phyloP scores from a whole-genome alignment of 257 asterid species.

The Solanum ahanhuiri region DNA sequence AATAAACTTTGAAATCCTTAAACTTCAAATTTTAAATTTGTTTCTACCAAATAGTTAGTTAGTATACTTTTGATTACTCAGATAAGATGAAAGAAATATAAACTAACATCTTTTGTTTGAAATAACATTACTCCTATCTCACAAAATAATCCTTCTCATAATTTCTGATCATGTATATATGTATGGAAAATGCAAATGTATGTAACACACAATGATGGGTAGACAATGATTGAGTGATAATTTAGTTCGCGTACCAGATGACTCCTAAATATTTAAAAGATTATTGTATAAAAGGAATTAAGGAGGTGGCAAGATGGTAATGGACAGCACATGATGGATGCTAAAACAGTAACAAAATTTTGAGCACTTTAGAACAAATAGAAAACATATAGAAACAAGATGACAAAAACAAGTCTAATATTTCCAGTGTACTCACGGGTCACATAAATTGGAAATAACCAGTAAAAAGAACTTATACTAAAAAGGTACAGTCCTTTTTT shows the following conservation, averaged over 20 bases:
- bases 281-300: background rate
- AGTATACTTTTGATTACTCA: background rate
- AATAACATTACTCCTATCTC: background rate
- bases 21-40: background rate
- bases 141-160: background rate
- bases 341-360: constrained; percentile 2
- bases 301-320: background rate
- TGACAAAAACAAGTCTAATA: constrained; percentile 33
- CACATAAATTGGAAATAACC: constrained; percentile 25
- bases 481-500: constrained; percentile 2
- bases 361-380: background rate
- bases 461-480: constrained; percentile 12
- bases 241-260: background rate
- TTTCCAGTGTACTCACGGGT: constrained; percentile 57
- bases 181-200: background rate
- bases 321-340: constrained; percentile 23
- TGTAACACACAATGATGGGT: background rate
- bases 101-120: background rate
- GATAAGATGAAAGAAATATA: background rate
- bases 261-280: background rate
- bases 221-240: background rate
- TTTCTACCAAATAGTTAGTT: background rate
- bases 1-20: background rate
- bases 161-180: background rate
- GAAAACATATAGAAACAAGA: constrained; percentile 31